These are phyloP conservation scores for Trichophyton verrucosum DNA, from an alignment of 2,329 filamentous ascomycete species.

Conservation along the genomic window DNA sequence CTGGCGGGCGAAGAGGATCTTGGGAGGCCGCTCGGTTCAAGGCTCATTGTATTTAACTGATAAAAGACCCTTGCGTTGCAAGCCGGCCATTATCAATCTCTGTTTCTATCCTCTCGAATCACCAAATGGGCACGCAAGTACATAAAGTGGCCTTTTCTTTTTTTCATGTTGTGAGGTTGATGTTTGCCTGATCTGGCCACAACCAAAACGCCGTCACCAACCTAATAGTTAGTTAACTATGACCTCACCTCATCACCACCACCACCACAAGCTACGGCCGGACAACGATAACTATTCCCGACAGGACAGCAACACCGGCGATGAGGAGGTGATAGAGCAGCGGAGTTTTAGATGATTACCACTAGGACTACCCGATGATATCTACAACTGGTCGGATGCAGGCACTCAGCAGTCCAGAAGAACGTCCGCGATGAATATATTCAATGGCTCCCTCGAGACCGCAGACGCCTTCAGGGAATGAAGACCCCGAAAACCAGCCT, in stretches of 20 bases:
- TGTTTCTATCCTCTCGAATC: background rate
- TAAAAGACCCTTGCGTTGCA: constrained; percentile 11
- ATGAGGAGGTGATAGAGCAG: background rate
- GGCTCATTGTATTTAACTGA: constrained; percentile 30
- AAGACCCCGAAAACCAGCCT: background rate
- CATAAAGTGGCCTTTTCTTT: too few species aligned
- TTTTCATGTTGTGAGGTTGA: background rate
- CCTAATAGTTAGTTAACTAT: too few species aligned
- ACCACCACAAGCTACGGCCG: background rate
- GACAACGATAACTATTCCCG: background rate
- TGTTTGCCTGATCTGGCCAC: constrained; percentile 2
- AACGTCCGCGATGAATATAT: background rate
- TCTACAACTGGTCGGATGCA: background rate
- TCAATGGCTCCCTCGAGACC: background rate
- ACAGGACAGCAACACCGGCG: background rate
- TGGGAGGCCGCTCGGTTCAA: constrained; percentile 31
- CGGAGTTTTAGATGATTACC: background rate
- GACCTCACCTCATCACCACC: background rate
- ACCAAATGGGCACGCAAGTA: background rate
- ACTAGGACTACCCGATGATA: background rate
- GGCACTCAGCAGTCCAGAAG: background rate
- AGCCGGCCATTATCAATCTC: constrained; percentile 5
- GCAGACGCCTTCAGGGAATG: background rate
- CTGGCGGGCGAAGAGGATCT: constrained; percentile 57
- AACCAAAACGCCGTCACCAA: background rate